Base-by-base conservation (phyloP, 306 rosid genomes). In the Ormosia semicastrata region DNA sequence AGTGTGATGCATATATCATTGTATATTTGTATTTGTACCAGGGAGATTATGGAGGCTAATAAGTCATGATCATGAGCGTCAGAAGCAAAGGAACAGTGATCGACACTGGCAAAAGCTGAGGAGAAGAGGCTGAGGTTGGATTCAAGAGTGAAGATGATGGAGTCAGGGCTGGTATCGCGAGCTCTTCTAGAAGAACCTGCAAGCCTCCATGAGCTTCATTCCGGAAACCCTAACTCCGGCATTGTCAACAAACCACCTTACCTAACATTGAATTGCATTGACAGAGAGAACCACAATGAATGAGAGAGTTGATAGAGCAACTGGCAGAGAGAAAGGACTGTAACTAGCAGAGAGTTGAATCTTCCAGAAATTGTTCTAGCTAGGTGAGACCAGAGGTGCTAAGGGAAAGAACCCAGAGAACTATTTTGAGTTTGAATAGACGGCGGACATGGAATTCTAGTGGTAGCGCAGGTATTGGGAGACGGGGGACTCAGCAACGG, bases 61-160 rank as follows among this genome's bases (percentile, higher is more conserved):
- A 98, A 93, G 81, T 93, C 97, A n/a, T 79, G 94, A 63, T 95
- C 99, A 30, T 89, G 94, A 1, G 91, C 89, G 15, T 92, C 97
- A 54, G 98, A 94, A 14, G 97, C 95, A 52, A 90, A 93, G 15
- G 99, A 95, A 71, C 98, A 92, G 14, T 95, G 98, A 65, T 93
- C 99, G 4, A 90, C 99, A 79, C 97, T 90, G 3, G 97, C 98
- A 2, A 95, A 95, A 58, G 97, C 93, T 29, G 99, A 93, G 32
- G 99, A 95, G 86, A 93, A 93, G 82, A 95, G 86, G 64, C 92
- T 92, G 79, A 95, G 81, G 89, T 90, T 95, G 13, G 99, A 95
- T 80, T 93, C 98, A 65, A 91, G 93, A 2, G 94, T 87, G 89
- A 88, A 88, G 77, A 93, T 95, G 57, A 92, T 96, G 12, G 99